phyloP scores from a whole-genome alignment of 225 moss, liverwort and hornwort genomes.

The Climacium dendroides region DNA sequence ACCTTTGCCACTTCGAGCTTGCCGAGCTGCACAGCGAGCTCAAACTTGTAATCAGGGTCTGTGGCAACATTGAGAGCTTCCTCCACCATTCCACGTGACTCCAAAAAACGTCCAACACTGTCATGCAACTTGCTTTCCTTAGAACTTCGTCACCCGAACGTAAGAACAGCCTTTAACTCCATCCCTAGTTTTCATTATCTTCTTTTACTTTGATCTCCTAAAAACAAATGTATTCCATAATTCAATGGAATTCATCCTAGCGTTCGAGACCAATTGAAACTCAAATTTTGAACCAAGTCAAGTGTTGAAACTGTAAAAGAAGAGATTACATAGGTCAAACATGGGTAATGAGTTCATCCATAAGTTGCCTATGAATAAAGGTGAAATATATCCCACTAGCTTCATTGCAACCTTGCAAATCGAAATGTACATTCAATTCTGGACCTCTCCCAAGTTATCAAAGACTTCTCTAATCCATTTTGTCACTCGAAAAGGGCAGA shows the following conservation, averaged over 20 bases:
- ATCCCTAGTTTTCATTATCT: neutral
- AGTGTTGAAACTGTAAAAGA: neutral
- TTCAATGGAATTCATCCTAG: neutral
- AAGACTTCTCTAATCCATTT: neutral
- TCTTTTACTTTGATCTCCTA: neutral
- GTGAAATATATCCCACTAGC: neutral
- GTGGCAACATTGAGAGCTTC: slow-evolving; percentile 78
- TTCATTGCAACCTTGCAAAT: neutral
- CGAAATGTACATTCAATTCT: neutral
- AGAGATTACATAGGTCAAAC: neutral
- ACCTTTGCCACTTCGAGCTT: slow-evolving; percentile 85
- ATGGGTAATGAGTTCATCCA: neutral
- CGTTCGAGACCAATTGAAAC: neutral
- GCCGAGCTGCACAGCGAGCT: slow-evolving; percentile 85
- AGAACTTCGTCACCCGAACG: neutral
- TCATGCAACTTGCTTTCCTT: neutral
- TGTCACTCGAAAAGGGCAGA: neutral
- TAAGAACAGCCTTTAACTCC: neutral
- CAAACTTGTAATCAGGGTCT: slow-evolving; percentile 88
- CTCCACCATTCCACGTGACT: slow-evolving; percentile 90
- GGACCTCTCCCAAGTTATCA: neutral
- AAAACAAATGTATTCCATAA: neutral
- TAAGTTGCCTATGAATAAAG: neutral
- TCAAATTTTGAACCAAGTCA: neutral
- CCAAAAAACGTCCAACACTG: slow-evolving; percentile 94